Evolutionary conservation across 2,329 filamentous ascomycete species (phyloP), one percentile per base, ranked within the genome.

Genomic region (Tolypocladium sp.): DNA sequence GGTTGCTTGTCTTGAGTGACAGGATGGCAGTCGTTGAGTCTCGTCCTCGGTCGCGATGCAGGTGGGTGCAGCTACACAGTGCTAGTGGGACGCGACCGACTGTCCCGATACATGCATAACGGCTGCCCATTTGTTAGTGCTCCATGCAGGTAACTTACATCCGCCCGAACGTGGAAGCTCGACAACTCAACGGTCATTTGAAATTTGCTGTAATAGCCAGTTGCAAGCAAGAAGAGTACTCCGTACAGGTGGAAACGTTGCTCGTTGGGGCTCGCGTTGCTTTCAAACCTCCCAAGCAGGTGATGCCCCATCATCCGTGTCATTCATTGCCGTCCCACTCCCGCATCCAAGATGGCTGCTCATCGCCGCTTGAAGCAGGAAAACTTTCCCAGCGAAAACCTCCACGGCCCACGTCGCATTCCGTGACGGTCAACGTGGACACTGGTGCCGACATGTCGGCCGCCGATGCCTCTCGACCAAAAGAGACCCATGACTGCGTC

Each of bases 401-500:
- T 72, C 77, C 79, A 82, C 3, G 79, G 78, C 2, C 79, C 80
- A 13, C 77, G 75, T 56, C 73, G 77, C 9, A 81, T 69, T 53
- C 79, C 80, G 62, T 78, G 69, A 13, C 72, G 73, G 66, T 77
- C 73, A 25, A 76, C 77, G 40, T 73, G 71, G 57, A 82, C 70
- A 66, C 71, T 80, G 40, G 80, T 81, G 62, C 80, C 80, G 63
- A 81, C 76, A 64, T 79, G 78, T 40, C 75, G 74, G 57, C 75
- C 74, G 62, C 80, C 80, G 62, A 82, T 57, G 56, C 69, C 68
- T 64, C 78, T 81, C 58, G 70, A 70, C 66, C 76, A 81, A 68
- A 77, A 78, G 59, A 82, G 69, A 59, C 74, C 77, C 78, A 81
- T 82, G 42, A 7, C 68, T 58, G 44, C 30, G 33, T 17, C 59